Percentiles rank a stretch among this genome's conserved stretches.
Conservation (phyloP, 2,329 filamentous ascomycete species). For the Paraphaeosphaeria minitans region DNA sequence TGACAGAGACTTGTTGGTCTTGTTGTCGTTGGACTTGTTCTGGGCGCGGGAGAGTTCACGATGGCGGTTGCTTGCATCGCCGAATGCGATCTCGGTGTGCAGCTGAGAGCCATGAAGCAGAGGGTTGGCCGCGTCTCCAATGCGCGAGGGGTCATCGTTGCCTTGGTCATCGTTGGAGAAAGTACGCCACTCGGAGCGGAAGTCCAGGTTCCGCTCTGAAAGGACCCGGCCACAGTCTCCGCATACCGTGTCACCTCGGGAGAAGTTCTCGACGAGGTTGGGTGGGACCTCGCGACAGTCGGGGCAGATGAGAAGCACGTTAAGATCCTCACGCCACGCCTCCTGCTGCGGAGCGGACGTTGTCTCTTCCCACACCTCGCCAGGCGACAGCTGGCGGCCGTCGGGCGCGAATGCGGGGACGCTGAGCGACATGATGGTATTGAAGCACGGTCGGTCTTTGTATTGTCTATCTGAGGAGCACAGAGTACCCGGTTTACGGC, state of each 20-base stretch:
- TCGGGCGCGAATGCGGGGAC: conserved; percentile 32
- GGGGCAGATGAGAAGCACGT: conserved; percentile 79
- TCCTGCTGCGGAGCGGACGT: conserved; percentile 34
- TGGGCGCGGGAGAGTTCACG: conserved; percentile 82
- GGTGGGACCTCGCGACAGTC: conserved; percentile 94
- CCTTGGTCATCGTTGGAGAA: conserved; percentile 98
- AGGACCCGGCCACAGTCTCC: conserved; percentile 89
- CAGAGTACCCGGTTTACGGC: not conserved
- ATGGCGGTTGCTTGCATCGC: conserved; percentile 71
- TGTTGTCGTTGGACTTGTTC: conserved; percentile 80
- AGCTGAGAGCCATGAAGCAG: conserved; percentile 90
- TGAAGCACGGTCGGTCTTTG: not conserved
- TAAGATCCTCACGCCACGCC: conserved; percentile 81
- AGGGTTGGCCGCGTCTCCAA: conserved; percentile 90
- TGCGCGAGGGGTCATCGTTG: conserved; percentile 95
- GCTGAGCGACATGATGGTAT: conserved; percentile 28
- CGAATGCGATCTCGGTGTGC: conserved; percentile 84
- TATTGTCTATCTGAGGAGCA: not conserved
- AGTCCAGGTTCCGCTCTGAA: conserved; percentile 89
- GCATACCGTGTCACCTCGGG: conserved; percentile 90
- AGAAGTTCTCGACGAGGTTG: conserved; percentile 90
- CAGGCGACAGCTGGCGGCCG: conserved; percentile 49
- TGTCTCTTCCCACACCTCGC: conserved; percentile 50
- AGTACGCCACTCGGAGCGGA: conserved; percentile 96
- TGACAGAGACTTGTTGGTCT: conserved; percentile 79